phyloP scores from a whole-genome alignment of 148 eudicot genomes.

The Gaultheria prostrata region DNA sequence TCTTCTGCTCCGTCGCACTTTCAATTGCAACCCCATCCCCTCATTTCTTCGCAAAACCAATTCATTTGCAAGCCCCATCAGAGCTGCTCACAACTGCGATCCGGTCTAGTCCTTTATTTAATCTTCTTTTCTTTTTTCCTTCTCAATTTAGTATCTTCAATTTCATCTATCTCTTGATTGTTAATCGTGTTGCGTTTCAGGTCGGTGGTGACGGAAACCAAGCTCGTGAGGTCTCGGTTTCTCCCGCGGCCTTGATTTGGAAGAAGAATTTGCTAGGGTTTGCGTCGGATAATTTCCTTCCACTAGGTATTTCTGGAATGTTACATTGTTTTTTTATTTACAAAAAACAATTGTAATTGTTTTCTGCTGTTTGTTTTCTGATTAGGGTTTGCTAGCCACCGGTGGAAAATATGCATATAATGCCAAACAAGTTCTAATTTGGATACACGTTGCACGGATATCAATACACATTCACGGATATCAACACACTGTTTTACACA shows the following conservation, averaged over 20 bases:
- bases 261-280: slow-evolving; percentile 34
- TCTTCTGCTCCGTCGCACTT: not conserved
- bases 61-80: slow-evolving; percentile 23
- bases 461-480: not conserved
- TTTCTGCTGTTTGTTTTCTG: too few species aligned
- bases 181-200: slow-evolving; percentile 19
- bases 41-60: slow-evolving; percentile 13
- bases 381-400: not conserved
- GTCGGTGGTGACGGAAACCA: slow-evolving; percentile 17
- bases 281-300: slow-evolving; percentile 55
- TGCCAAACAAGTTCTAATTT: not conserved
- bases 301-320: slow-evolving; percentile 44
- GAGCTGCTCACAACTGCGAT: slow-evolving; percentile 20
- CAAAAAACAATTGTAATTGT: too few species aligned
- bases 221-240: slow-evolving; percentile 9
- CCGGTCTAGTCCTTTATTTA: slow-evolving; percentile 24
- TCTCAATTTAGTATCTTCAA: not conserved
- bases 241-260: slow-evolving; percentile 23
- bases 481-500: not conserved
- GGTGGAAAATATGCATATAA: not conserved
- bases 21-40: not conserved
- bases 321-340: not conserved
- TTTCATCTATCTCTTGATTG: not conserved
- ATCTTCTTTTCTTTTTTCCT: not conserved
- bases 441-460: not conserved